phyloP scores from a whole-genome alignment of 2,329 filamentous ascomycete species.

The Ophiocordyceps robertsii region DNA sequence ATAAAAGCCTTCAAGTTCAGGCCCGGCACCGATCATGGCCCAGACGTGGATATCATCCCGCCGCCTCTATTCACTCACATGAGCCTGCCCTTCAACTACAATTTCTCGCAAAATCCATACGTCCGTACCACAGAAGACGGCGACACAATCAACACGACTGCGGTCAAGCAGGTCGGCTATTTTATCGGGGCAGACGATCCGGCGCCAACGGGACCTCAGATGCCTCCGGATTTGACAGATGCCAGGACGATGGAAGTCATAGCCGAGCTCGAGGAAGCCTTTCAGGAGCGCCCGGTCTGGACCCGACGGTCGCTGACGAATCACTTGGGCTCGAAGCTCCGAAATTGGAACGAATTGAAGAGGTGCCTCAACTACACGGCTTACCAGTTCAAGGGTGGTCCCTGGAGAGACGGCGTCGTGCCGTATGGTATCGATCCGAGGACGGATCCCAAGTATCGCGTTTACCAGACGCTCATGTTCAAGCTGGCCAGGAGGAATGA shows the following conservation, averaged over 20 bases:
- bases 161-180: constrained; percentile 44
- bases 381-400: constrained; percentile 86
- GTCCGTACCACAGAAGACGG: constrained; percentile 49
- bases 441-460: constrained; percentile 57
- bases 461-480: constrained; percentile 85
- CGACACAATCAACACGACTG: constrained; percentile 43
- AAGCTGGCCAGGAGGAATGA: constrained; percentile 46
- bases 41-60: constrained; percentile 59
- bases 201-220: constrained; percentile 45
- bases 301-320: constrained; percentile 75
- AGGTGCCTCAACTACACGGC: constrained; percentile 71
- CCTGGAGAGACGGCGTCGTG: constrained; percentile 81
- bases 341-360: constrained; percentile 48
- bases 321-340: constrained; percentile 39
- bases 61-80: constrained; percentile 68
- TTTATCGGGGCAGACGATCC: constrained; percentile 49
- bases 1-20: constrained; percentile 52
- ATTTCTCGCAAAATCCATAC: constrained; percentile 76
- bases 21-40: constrained; percentile 42
- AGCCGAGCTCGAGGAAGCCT: constrained; percentile 46
- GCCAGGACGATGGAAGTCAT: constrained; percentile 51
- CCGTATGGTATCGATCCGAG: constrained; percentile 80
- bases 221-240: constrained; percentile 45
- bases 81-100: constrained; percentile 61
- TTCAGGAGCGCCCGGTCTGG: constrained; percentile 69